Evolutionary conservation across 352 stramenopile species (phyloP).

Genomic region (Phytophthora fragariaefolia): DNA sequence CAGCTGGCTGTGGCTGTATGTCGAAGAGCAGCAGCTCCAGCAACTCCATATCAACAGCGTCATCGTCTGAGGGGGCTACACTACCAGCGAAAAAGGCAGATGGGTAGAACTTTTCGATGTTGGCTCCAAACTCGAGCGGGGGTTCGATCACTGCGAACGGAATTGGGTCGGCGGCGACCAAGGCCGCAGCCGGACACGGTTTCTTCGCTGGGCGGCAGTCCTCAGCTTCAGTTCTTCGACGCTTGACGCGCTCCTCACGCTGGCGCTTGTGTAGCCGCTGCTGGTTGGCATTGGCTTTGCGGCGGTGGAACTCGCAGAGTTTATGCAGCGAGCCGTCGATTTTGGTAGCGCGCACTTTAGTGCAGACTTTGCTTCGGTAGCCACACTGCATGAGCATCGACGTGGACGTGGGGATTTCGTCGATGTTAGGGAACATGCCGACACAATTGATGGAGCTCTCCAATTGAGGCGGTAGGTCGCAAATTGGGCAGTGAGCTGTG

Average conservation of each 20-base stretch:
- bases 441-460: not conserved
- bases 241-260: conserved; percentile 11
- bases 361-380: conserved; percentile 63
- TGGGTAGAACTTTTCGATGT: not conserved
- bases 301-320: conserved; percentile 61
- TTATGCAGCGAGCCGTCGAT: conserved; percentile 57
- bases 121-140: not conserved
- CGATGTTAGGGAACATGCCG: conserved; percentile 24
- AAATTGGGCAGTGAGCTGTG: not conserved
- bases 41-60: conserved; percentile 28
- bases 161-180: not conserved
- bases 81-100: not conserved
- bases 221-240: not conserved
- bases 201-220: not conserved
- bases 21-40: conserved; percentile 29
- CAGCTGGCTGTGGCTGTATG: conserved; percentile 6
- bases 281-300: conserved; percentile 65
- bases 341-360: conserved; percentile 48
- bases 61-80: conserved; percentile 4
- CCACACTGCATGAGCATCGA: conserved; percentile 31
- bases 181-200: not conserved
- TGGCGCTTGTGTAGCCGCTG: conserved; percentile 51
- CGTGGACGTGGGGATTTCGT: conserved; percentile 23
- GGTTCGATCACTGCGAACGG: not conserved
- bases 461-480: not conserved